phyloP scores from a whole-genome alignment of 2,329 filamentous ascomycete genomes.

The Domatiomyces catenatus region DNA sequence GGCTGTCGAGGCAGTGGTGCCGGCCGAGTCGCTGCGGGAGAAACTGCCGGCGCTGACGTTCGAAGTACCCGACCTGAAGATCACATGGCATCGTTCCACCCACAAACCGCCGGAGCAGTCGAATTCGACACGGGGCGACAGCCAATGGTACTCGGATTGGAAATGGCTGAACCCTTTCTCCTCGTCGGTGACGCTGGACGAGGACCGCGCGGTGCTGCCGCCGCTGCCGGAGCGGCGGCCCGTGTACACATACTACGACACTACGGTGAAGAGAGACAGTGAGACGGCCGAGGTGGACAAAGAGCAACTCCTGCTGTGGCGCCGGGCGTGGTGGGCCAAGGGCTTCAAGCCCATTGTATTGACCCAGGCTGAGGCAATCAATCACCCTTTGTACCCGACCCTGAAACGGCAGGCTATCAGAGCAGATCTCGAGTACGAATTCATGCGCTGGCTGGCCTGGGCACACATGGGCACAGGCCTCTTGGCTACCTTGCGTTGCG shows the following conservation, averaged over 20 bases:
- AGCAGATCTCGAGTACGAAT: slow-evolving; percentile 47
- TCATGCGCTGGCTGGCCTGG: slow-evolving; percentile 86
- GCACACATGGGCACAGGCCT: slow-evolving; percentile 76
- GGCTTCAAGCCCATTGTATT: slow-evolving; percentile 78
- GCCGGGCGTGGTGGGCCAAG: slow-evolving; percentile 87
- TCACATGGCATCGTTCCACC: slow-evolving; percentile 51
- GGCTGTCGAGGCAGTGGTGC: slow-evolving; percentile 20
- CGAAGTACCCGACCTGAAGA: slow-evolving; percentile 35
- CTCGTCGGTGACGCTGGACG: slow-evolving; percentile 60
- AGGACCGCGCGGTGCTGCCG: slow-evolving; percentile 69
- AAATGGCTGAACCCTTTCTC: slow-evolving; percentile 87
- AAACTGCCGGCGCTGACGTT: slow-evolving; percentile 21
- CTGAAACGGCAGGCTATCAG: slow-evolving; percentile 50
- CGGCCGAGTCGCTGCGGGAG: slow-evolving; percentile 13
- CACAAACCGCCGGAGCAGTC: slow-evolving; percentile 60
- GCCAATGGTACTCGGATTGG: slow-evolving; percentile 77
- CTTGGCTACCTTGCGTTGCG: slow-evolving; percentile 59
- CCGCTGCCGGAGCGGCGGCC: slow-evolving; percentile 53
- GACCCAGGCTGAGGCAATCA: slow-evolving; percentile 62
- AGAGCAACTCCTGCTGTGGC: slow-evolving; percentile 69
- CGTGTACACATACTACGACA: slow-evolving; percentile 86
- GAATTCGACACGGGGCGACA: slow-evolving; percentile 63
- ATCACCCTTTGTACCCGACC: slow-evolving; percentile 61
- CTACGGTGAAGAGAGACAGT: slow-evolving; percentile 45
- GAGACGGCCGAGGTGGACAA: slow-evolving; percentile 58